phyloP scores from a whole-genome alignment of 169 alveolate species.

The Babesia sp. region DNA sequence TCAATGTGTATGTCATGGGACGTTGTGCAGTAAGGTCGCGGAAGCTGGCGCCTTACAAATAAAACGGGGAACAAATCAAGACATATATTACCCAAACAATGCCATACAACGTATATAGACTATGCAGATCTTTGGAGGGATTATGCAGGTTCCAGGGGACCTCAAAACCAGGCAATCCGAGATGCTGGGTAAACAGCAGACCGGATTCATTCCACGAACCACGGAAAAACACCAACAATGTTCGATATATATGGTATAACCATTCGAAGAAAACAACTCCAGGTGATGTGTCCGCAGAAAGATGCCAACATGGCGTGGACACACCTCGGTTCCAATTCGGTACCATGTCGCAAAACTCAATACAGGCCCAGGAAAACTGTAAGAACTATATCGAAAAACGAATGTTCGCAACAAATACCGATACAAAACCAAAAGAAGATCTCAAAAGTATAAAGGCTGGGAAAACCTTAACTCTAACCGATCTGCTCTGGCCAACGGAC shows the following conservation, averaged over 20 bases:
- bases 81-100: not conserved
- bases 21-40: not conserved
- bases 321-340: not conserved
- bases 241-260: not conserved
- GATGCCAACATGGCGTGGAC: not conserved
- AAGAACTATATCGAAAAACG: not conserved
- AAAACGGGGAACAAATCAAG: not conserved
- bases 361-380: not conserved
- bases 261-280: not conserved
- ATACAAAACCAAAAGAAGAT: not conserved
- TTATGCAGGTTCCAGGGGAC: not conserved
- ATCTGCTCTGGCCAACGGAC: slow-evolving; percentile 64
- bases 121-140: not conserved
- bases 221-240: not conserved
- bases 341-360: not conserved
- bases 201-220: not conserved
- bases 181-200: not conserved
- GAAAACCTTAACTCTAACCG: slow-evolving; percentile 7
- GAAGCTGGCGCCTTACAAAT: slow-evolving; percentile 3
- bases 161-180: not conserved
- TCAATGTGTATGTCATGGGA: not conserved
- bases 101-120: slow-evolving; percentile 1
- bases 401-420: not conserved
- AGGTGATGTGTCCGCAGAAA: slow-evolving; percentile 5
- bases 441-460: slow-evolving; percentile 16